A percentile compares a stretch with the other conserved stretches of the same genome.
Evolutionary conservation across 192 early-diverging fungal species (phyloP).

Genomic region (Radiomyces spectabilis): DNA sequence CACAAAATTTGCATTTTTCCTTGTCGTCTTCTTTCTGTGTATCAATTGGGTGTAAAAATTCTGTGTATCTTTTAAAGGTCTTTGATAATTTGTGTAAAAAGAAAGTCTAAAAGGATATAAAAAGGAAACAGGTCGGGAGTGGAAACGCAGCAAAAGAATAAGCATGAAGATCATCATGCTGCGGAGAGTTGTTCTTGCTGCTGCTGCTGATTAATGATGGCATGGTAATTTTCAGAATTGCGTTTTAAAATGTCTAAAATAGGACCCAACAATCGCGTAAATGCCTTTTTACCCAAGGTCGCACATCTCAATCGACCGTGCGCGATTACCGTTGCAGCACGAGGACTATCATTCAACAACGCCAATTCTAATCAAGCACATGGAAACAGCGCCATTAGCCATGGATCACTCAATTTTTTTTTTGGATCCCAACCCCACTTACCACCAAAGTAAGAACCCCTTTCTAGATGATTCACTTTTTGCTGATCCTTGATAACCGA

Average conservation of each 20-base stretch:
- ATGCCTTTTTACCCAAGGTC: slow-evolving; percentile 90
- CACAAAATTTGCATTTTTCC: no score
- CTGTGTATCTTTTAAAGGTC: no score
- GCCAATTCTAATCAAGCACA: slow-evolving; percentile 71
- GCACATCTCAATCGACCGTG: slow-evolving; percentile 91
- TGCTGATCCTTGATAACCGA: slow-evolving; percentile 76
- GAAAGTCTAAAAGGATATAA: no score
- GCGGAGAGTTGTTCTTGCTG: no score
- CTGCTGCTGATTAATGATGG: slow-evolving; percentile 31
- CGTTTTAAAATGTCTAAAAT: slow-evolving; percentile 93
- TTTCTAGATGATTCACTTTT: slow-evolving; percentile 57
- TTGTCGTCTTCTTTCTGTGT: no score
- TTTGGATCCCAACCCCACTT: neutral
- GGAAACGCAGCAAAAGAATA: no score
- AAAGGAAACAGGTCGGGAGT: no score
- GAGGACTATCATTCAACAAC: slow-evolving; percentile 87
- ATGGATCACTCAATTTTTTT: neutral
- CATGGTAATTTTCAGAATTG: slow-evolving; percentile 86
- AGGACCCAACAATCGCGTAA: slow-evolving; percentile 90
- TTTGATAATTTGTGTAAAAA: no score
- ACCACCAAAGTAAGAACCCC: slow-evolving; percentile 98
- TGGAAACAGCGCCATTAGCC: neutral
- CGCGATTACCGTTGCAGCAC: slow-evolving; percentile 84
- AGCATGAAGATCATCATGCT: no score
- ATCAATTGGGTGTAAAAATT: no score